Percentiles rank a stretch among this genome's conserved stretches.
Evolutionary conservation across 1,284 basidiomycete species (phyloP).

Genomic region (Trichosporon sp.): DNA sequence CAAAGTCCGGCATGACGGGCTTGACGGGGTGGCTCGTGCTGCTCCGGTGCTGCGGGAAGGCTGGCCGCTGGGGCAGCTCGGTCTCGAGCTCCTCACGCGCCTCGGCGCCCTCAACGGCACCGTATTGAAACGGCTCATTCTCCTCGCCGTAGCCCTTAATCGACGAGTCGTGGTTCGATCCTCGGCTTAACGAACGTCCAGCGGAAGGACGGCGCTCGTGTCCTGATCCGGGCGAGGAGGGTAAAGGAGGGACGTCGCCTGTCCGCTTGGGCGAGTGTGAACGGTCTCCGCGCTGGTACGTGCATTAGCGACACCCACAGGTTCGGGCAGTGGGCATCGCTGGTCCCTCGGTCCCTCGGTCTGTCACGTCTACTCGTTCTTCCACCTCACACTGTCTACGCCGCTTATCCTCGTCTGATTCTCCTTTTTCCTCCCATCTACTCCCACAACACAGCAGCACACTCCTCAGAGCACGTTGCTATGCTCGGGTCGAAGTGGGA

Average conservation of each 20-base stretch:
- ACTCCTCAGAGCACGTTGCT: neutral
- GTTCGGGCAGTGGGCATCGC: neutral
- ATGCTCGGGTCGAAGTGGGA: neutral
- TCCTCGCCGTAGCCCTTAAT: neutral
- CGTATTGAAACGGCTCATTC: neutral
- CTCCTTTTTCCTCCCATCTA: slow-evolving; percentile 6
- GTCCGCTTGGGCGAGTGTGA: slow-evolving; percentile 14
- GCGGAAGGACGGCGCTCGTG: neutral
- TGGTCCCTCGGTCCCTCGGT: neutral
- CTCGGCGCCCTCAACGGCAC: neutral
- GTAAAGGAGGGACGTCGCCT: slow-evolving; percentile 8
- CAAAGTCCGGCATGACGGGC: slow-evolving; percentile 47
- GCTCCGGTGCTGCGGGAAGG: neutral
- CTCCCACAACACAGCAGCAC: slow-evolving; percentile 5
- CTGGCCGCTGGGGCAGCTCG: neutral
- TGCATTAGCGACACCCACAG: slow-evolving; percentile 16
- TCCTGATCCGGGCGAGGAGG: neutral
- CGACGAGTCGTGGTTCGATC: neutral
- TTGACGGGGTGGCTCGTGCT: slow-evolving; percentile 24
- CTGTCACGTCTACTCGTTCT: neutral
- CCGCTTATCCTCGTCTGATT: no score
- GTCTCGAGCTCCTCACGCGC: slow-evolving; percentile 1
- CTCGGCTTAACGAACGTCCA: neutral
- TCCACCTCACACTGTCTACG: no score
- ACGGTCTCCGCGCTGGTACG: slow-evolving; percentile 8